These are phyloP conservation scores for Candida lessepsii DNA, from an alignment of 805 yeast species.

Conservation along the genomic window DNA sequence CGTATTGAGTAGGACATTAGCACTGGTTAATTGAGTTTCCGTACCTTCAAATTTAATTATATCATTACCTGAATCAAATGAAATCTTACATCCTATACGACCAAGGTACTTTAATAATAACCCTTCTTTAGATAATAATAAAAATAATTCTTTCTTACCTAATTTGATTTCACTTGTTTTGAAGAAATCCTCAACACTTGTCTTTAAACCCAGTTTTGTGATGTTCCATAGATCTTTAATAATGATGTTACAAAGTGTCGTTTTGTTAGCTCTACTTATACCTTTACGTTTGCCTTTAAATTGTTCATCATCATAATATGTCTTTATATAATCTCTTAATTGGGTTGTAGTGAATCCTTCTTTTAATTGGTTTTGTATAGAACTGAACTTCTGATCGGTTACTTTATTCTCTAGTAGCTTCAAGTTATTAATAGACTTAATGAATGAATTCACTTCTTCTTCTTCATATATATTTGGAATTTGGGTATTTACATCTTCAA, in stretches of 20 bases:
- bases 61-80: constrained; percentile 27
- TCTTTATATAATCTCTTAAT: constrained; percentile 10
- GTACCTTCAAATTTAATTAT: constrained; percentile 42
- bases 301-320: constrained; percentile 5
- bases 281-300: constrained; percentile 10
- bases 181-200: constrained; percentile 31
- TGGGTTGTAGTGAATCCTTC: constrained; percentile 13
- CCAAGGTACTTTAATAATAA: constrained; percentile 38
- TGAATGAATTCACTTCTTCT: background rate
- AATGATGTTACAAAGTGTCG: constrained; percentile 10
- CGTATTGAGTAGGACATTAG: constrained; percentile 38
- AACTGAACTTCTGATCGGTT: constrained; percentile 7
- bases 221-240: constrained; percentile 14
- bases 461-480: background rate
- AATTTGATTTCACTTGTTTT: constrained; percentile 32
- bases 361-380: constrained; percentile 2
- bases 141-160: constrained; percentile 38
- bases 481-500: background rate
- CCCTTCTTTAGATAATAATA: constrained; percentile 40
- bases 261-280: constrained; percentile 5
- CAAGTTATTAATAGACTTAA: constrained; percentile 11
- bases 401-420: background rate
- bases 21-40: constrained; percentile 40
- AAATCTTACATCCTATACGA: constrained; percentile 39
- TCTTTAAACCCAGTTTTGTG: constrained; percentile 16